A percentile compares a stretch with the other conserved stretches of the same genome.
Evolutionary conservation across 2,329 filamentous ascomycete genomes (phyloP).

Genomic region (Phoma herbarum): DNA sequence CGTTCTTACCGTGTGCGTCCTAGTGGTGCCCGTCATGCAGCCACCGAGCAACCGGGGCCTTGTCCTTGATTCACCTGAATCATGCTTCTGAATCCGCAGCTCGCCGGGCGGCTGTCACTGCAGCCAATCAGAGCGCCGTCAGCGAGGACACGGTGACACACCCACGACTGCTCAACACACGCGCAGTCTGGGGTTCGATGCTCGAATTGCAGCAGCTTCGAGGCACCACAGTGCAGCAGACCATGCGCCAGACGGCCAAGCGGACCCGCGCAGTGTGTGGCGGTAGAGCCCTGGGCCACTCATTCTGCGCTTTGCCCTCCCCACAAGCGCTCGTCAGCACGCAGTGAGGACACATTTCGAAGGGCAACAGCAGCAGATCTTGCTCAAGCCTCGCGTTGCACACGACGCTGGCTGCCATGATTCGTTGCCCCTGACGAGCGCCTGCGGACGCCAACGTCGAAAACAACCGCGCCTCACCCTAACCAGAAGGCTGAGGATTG

Average conservation of each 20-base stretch:
- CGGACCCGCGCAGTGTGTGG: conserved; percentile 27
- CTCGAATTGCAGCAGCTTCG: conserved; percentile 42
- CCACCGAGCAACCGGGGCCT: conserved; percentile 31
- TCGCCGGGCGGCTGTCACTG: conserved; percentile 35
- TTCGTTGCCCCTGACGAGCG: conserved; percentile 23
- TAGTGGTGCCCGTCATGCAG: conserved; percentile 34
- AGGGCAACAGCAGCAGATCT: conserved; percentile 24
- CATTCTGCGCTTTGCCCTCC: conserved; percentile 22
- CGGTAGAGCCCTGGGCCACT: conserved; percentile 22
- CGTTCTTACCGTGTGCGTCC: conserved; percentile 24
- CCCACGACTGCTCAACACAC: conserved; percentile 29
- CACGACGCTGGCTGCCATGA: conserved; percentile 20
- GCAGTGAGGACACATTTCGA: conserved; percentile 32
- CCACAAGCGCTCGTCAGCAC: conserved; percentile 36
- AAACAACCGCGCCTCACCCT: conserved; percentile 41
- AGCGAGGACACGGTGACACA: conserved; percentile 36
- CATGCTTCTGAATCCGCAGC: conserved; percentile 33
- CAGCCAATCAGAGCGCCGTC: conserved; percentile 32
- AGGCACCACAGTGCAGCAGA: conserved; percentile 27
- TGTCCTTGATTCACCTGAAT: conserved; percentile 39
- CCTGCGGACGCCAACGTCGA: conserved; percentile 23
- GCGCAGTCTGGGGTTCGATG: conserved; percentile 36
- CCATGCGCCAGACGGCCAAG: conserved; percentile 18
- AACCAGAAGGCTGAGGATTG: conserved; percentile 37
- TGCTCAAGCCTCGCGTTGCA: conserved; percentile 31